Evolutionary conservation across 352 stramenopile species (phyloP).

Genomic region (Thraustochytrium sp.): DNA sequence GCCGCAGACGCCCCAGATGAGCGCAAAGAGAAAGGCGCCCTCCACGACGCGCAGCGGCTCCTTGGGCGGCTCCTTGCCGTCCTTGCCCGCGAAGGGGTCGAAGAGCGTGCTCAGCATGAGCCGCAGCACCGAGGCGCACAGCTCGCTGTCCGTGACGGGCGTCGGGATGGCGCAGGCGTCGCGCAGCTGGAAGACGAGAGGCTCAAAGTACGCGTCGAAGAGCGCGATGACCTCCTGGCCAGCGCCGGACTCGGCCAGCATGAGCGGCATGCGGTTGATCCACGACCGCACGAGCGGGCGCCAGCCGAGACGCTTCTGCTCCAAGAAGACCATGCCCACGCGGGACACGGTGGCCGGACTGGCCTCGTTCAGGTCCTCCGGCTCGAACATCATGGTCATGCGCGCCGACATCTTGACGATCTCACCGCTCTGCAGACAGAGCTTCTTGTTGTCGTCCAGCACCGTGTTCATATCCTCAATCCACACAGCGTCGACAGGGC

Average conservation of each 20-base stretch:
- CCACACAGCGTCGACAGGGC: constrained; percentile 87
- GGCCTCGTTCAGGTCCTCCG: constrained; percentile 87
- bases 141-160: constrained; percentile 44
- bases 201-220: constrained; percentile 57
- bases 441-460: constrained; percentile 89
- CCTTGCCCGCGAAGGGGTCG: constrained; percentile 39
- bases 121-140: constrained; percentile 31
- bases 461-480: constrained; percentile 96
- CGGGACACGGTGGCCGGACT: constrained; percentile 87
- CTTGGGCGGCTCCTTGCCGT: constrained; percentile 2
- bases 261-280: constrained; percentile 55
- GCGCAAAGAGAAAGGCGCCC: constrained; percentile 66
- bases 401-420: constrained; percentile 88
- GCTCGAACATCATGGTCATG: constrained; percentile 97
- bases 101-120: constrained; percentile 42
- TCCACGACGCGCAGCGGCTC: constrained; percentile 35
- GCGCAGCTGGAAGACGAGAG: constrained; percentile 41
- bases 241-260: background rate
- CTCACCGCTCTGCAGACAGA: constrained; percentile 86
- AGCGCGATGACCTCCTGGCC: constrained; percentile 45
- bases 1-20: constrained; percentile 83
- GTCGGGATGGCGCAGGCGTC: constrained; percentile 35
- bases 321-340: constrained; percentile 93
- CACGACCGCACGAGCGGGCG: constrained; percentile 57
- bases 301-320: constrained; percentile 63